A percentile compares a stretch with the other conserved stretches of the same genome.
These are phyloP conservation scores for Diplocarpon mali DNA, from an alignment of 2,329 filamentous ascomycete species.

Conservation along the genomic window DNA sequence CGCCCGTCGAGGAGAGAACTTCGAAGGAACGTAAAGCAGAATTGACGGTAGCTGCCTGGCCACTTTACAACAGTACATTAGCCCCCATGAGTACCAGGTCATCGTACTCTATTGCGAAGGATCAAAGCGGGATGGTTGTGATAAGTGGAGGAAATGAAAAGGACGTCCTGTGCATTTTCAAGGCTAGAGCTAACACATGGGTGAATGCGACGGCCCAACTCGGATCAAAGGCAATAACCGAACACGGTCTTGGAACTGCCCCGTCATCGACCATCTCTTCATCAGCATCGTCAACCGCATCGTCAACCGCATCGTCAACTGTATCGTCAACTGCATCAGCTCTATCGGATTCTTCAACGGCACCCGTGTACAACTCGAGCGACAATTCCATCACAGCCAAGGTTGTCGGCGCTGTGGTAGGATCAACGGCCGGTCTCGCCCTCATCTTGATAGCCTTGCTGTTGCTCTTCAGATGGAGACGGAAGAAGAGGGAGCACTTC, in stretches of 20 bases:
- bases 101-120: conserved; percentile 62
- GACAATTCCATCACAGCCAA: conserved; percentile 32
- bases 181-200: conserved; percentile 68
- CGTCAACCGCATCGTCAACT: conserved; percentile 15
- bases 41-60: conserved; percentile 56
- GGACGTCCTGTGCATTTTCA: conserved; percentile 64
- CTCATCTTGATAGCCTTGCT: conserved; percentile 41
- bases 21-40: conserved; percentile 28
- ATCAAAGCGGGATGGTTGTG: conserved; percentile 54
- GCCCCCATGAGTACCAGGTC: conserved; percentile 55
- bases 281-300: conserved; percentile 7
- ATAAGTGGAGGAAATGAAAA: conserved; percentile 59
- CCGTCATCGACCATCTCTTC: conserved; percentile 22
- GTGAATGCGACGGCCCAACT: conserved; percentile 46
- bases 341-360: conserved; percentile 10
- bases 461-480: conserved; percentile 51
- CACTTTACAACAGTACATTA: conserved; percentile 63
- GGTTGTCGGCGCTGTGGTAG: conserved; percentile 72
- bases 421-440: conserved; percentile 66
- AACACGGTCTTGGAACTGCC: conserved; percentile 16
- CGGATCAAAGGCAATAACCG: conserved; percentile 13
- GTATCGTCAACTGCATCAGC: conserved; percentile 13
- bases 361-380: conserved; percentile 15
- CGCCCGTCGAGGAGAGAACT: conserved; percentile 28
- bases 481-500: conserved; percentile 42